phyloP scores from a whole-genome alignment of 2,329 filamentous ascomycete genomes.

The Apiospora saccharicola region DNA sequence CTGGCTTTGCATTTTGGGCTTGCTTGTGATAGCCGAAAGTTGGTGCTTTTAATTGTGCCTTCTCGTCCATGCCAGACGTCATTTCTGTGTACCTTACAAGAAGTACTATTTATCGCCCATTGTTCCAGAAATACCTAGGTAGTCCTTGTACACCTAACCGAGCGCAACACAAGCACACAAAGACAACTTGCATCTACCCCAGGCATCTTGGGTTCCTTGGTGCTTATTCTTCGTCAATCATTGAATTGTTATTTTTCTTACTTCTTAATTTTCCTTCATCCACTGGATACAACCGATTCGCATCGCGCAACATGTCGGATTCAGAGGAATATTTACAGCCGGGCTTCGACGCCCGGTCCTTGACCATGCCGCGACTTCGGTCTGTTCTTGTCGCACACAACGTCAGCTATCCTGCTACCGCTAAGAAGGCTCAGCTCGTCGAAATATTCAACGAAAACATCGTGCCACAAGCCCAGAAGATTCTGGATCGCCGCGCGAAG shows the following conservation, averaged over 20 bases:
- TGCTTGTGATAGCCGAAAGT: slow-evolving; percentile 1
- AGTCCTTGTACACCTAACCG: not conserved
- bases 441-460: slow-evolving; percentile 83
- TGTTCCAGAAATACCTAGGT: not conserved
- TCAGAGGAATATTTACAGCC: slow-evolving; percentile 86
- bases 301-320: slow-evolving; percentile 61
- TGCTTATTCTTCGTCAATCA: not conserved
- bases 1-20: not conserved
- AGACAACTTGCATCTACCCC: slow-evolving; percentile 9
- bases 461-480: slow-evolving; percentile 77
- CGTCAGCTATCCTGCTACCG: slow-evolving; percentile 82
- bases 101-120: not conserved
- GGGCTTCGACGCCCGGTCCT: slow-evolving; percentile 81
- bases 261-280: not conserved
- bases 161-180: not conserved
- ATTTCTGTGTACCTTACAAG: not conserved
- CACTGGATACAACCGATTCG: not conserved
- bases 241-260: not conserved
- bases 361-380: slow-evolving; percentile 88
- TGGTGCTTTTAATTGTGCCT: not conserved
- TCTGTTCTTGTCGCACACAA: slow-evolving; percentile 92
- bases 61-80: slow-evolving; percentile 8
- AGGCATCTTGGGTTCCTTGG: slow-evolving; percentile 11
- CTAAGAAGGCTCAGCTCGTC: slow-evolving; percentile 90
- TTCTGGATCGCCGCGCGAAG: slow-evolving; percentile 76